Evolutionary conservation across 345 rosid species (phyloP), one percentile per base, ranked within the genome.

Genomic region (Moricandia moricandioides): DNA sequence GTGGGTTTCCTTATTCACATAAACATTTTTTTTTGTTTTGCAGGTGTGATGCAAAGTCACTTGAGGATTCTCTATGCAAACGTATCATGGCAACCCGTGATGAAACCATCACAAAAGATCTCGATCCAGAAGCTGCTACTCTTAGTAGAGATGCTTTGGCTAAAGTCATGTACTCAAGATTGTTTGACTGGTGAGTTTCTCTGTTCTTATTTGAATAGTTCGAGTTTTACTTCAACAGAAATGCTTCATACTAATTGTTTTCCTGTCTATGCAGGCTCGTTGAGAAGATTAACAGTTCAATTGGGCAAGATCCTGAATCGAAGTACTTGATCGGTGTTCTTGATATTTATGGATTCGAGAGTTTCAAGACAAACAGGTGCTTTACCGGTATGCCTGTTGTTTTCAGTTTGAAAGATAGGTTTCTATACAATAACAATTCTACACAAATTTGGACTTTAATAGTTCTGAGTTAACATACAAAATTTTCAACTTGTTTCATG

Each of bases 321-420:
- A 92, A 89, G 85, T 86, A 67, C 83, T 84, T 95, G 70, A 95
- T 95, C 57, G 99, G 98, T 16, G 99, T 95, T 77, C 88, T 95
- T 78, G 99, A 95, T 89, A 95, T 95, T 45, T 95, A 95, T 85
- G 99, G 99, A 75, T 95, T 95, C 79, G 99, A 95, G 88, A 95
- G 98, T 89, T 95, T 95, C 93, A 90, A 95, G 90, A 92, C 97
- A 83, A 95, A 95, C 91, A 95, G 99, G 99, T 95, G 92, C 95
- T 86, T 88, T 76, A 84, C 84, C 64, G 86, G 88, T 86, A 89
- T 83, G 88, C 93, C 84, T 83, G 80, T 86, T 82, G 83, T 77
- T 74, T 74, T 75, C 52, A 74, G 69, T 67, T 73, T 72, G 82
- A 56, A 45, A 82, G 65, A 78, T 66, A 75, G 80, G 87, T 75